Evolutionary conservation across 1,284 basidiomycete species (phyloP).

Genomic region (Uromyces viciae-fabae): DNA sequence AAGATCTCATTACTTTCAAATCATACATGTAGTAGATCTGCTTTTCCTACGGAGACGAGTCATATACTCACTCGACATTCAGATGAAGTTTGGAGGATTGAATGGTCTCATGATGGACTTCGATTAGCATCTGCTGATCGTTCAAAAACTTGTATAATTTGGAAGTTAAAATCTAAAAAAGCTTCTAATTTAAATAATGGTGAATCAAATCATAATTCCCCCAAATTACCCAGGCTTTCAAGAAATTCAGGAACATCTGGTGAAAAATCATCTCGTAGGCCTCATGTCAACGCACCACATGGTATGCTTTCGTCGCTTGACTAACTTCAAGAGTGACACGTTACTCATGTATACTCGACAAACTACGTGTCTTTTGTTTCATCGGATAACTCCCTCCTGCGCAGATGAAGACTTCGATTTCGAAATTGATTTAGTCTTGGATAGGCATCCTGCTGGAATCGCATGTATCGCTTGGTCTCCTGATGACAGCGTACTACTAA

Average conservation of each 20-base stretch:
- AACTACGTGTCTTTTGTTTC: background rate
- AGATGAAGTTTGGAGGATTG: conserved; percentile 92
- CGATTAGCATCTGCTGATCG: conserved; percentile 81
- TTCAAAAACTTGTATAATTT: conserved; percentile 82
- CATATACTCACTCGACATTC: conserved; percentile 77
- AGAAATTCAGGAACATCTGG: background rate
- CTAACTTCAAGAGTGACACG: background rate
- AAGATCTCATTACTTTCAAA: conserved; percentile 80
- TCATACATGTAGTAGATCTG: conserved; percentile 71
- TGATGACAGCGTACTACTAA: conserved; percentile 75
- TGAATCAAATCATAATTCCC: background rate
- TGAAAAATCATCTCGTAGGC: background rate
- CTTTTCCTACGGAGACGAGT: conserved; percentile 78
- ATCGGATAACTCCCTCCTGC: background rate
- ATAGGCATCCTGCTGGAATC: conserved; percentile 72
- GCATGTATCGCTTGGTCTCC: conserved; percentile 83
- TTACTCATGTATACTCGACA: background rate
- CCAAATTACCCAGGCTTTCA: background rate
- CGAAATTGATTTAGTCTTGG: conserved; percentile 62
- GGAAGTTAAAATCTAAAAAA: conserved; percentile 70
- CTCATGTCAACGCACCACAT: background rate
- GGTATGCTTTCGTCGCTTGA: background rate
- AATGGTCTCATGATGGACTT: conserved; percentile 85
- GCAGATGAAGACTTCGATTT: conserved; percentile 50
- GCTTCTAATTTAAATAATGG: background rate